These are phyloP conservation scores for Coniochaeta hoffmannii DNA, from an alignment of 2,329 filamentous ascomycete species.

Conservation along the genomic window DNA sequence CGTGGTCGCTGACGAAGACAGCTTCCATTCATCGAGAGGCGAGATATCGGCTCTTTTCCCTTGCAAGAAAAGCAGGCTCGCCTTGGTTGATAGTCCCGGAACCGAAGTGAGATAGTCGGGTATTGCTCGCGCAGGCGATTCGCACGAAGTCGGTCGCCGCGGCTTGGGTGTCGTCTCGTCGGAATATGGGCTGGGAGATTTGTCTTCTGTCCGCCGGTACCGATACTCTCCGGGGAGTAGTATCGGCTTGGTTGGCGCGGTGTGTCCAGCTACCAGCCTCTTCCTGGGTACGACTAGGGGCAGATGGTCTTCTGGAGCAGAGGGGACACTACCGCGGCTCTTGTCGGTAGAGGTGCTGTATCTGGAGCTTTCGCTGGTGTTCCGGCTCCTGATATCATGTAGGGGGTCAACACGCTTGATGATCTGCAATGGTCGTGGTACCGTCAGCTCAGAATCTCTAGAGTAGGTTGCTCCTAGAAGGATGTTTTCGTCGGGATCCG, in stretches of 20 bases:
- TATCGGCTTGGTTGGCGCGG: background rate
- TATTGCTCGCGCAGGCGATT: background rate
- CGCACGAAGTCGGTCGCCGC: slow-evolving; percentile 6
- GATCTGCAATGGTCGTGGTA: slow-evolving; percentile 41
- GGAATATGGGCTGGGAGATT: background rate
- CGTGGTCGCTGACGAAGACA: background rate
- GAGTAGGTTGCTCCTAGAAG: background rate
- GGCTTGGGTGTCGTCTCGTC: slow-evolving; percentile 1
- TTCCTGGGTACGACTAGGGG: background rate
- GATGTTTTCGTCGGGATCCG: background rate
- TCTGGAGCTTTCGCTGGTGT: background rate
- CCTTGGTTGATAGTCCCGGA: background rate
- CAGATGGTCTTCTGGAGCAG: background rate
- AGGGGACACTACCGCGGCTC: background rate
- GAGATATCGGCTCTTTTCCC: background rate
- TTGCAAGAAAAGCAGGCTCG: slow-evolving; percentile 4
- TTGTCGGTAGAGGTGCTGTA: slow-evolving; percentile 16
- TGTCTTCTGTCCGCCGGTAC: background rate
- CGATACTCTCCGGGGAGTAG: background rate
- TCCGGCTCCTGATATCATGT: background rate
- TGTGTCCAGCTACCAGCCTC: background rate
- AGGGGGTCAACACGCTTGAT: slow-evolving; percentile 28
- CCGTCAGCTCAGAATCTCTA: slow-evolving; percentile 7
- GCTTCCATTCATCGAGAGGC: background rate
- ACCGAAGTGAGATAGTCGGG: background rate